These are phyloP conservation scores for Carnegiea gigantea DNA, from an alignment of 179 eudicot species.

Conservation along the genomic window DNA sequence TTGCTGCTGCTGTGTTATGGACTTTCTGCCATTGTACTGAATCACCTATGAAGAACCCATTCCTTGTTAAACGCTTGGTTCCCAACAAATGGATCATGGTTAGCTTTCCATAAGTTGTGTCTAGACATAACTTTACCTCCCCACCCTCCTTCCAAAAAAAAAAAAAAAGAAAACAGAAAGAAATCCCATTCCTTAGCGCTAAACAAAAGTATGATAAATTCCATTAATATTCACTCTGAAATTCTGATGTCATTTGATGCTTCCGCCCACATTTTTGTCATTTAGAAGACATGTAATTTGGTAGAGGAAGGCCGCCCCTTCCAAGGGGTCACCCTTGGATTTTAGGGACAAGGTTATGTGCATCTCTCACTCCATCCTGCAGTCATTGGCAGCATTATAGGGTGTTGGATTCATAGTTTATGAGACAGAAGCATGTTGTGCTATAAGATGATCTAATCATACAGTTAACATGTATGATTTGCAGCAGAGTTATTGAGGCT, in stretches of 20 bases:
- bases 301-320: background rate
- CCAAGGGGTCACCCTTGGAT: background rate
- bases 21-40: background rate
- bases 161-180: background rate
- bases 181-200: background rate
- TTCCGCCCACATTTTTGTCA: background rate
- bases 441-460: background rate
- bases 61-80: background rate
- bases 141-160: background rate
- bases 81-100: background rate
- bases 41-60: background rate
- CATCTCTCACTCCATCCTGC: background rate
- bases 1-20: background rate
- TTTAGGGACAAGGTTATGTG: background rate
- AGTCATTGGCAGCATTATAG: background rate
- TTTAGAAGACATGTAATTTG: background rate
- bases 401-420: background rate
- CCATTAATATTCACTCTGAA: background rate
- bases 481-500: conserved; percentile 87
- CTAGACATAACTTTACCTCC: background rate
- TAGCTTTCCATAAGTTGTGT: background rate
- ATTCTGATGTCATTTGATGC: background rate
- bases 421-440: background rate
- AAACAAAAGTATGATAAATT: background rate
- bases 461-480: conserved; percentile 10